A percentile compares a stretch with the other conserved stretches of the same genome.
Evolutionary conservation across 2,329 filamentous ascomycete species (phyloP).

Genomic region (Exophiala alcalophila): DNA sequence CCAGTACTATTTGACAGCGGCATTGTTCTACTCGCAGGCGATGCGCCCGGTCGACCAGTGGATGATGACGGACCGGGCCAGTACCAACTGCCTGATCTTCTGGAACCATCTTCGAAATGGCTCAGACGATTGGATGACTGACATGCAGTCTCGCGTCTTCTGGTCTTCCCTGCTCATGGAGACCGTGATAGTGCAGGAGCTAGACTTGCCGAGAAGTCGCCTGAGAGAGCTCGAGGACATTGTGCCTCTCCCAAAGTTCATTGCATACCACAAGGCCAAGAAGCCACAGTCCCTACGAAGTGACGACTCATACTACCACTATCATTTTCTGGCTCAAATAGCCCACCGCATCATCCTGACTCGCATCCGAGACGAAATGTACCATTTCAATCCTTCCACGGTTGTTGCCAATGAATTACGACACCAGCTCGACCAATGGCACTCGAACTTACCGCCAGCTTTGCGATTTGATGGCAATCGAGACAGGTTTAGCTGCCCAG

Average conservation of each 20-base stretch:
- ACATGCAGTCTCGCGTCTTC: slow-evolving; percentile 55
- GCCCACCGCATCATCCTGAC: slow-evolving; percentile 55
- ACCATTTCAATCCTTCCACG: slow-evolving; percentile 50
- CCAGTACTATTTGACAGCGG: slow-evolving; percentile 52
- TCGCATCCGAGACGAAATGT: slow-evolving; percentile 50
- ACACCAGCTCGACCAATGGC: slow-evolving; percentile 56
- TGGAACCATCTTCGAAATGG: slow-evolving; percentile 34
- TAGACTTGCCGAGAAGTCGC: slow-evolving; percentile 51
- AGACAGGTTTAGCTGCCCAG: not conserved
- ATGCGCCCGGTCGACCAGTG: slow-evolving; percentile 53
- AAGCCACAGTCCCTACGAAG: slow-evolving; percentile 40
- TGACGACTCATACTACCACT: slow-evolving; percentile 55
- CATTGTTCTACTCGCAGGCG: slow-evolving; percentile 52
- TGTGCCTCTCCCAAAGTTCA: slow-evolving; percentile 54
- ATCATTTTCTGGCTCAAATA: slow-evolving; percentile 55
- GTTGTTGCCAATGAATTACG: slow-evolving; percentile 51
- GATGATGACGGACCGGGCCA: slow-evolving; percentile 52
- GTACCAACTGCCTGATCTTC: slow-evolving; percentile 45
- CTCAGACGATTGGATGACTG: slow-evolving; percentile 53
- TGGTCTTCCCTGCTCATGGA: slow-evolving; percentile 58
- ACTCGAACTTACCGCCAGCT: slow-evolving; percentile 47
- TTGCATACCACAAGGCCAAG: slow-evolving; percentile 40
- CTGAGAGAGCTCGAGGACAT: slow-evolving; percentile 51
- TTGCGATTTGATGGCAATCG: slow-evolving; percentile 44
- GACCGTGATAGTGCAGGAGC: slow-evolving; percentile 53